Conservation (phyloP, 331 rosid genomes). For the Saraca asoca region DNA sequence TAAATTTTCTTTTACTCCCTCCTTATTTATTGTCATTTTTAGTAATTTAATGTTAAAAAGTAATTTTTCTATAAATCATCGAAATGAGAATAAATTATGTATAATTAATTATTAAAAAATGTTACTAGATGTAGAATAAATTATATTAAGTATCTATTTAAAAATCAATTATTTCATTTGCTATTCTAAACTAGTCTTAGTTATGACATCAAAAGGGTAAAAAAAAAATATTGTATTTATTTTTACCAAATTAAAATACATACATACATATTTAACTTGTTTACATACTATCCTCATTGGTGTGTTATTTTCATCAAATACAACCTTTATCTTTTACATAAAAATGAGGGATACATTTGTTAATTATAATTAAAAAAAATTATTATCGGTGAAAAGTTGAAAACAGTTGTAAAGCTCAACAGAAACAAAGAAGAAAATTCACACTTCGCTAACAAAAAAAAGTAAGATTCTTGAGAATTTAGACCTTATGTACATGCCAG, state of each 20-base stretch:
- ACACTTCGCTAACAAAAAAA: conserved; percentile 1
- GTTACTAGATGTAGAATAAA: too few species aligned
- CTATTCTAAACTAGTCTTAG: too few species aligned
- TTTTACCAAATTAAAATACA: not conserved
- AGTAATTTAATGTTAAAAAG: too few species aligned
- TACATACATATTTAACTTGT: too few species aligned
- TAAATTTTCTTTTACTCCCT: too few species aligned
- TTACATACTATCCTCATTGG: not conserved
- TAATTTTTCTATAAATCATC: too few species aligned
- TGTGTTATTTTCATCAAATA: conserved; percentile 31
- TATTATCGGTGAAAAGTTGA: not conserved
- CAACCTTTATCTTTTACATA: not conserved
- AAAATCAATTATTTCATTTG: too few species aligned
- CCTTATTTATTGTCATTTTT: conserved; percentile 25
- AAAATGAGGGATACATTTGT: conserved; percentile 34
- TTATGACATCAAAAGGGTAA: conserved; percentile 39
- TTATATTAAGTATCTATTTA: conserved; percentile 30
- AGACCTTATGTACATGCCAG: conserved; percentile 18
- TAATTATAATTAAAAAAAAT: not conserved
- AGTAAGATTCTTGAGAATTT: not conserved
- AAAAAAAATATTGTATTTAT: not conserved
- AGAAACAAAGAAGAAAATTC: not conserved
- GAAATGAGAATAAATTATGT: too few species aligned
- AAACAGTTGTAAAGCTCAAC: conserved; percentile 24
- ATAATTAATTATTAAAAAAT: too few species aligned